Evolutionary conservation across 768 basidiomycete species (phyloP), one percentile per base, ranked within the genome.

Genomic region (Hortiboletus campestris): DNA sequence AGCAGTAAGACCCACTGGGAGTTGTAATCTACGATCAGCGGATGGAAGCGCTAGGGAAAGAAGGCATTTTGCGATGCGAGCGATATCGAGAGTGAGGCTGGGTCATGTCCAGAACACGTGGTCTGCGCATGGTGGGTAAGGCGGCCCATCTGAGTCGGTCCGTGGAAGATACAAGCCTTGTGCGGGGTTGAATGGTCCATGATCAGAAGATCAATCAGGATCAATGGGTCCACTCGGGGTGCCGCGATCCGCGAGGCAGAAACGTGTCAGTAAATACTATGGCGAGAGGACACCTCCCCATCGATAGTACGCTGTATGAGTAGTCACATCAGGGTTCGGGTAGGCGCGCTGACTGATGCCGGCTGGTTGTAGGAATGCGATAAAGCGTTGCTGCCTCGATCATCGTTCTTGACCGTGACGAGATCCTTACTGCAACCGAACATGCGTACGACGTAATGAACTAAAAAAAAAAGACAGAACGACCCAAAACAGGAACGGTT

Each of bases 101-200:
- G n/a, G 59, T 60, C 57, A 63, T 62, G 57, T 44, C 35, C 41
- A 22, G 32, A 42, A 61, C 69, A 70, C 69, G 69, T 72, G 69
- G 48, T 40, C 22, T 17, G 29, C 39, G 59, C 70, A 55, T 70
- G 67, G 38, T 46, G 44, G 44, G 29, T 29, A 36, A 52, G 50
- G 22, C 10, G 50, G 22, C 12, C 48, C 46, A 58, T 29, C 49
- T 43, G 48, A 63, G 55, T 56, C 38, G 13, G 49, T 56, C 55
- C 57, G 47, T 54, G 58, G 60, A 67, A 63, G 40, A 44, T 42
- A 32, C 39, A 17, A 40, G 43, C 49, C 54, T 56, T 55, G 55
- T 19, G 44, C 42, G 54, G 54, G 58, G 45, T 48, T 28, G 49
- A 61, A 46, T 16, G 43, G 51, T 19, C 43, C 41, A 58, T n/a